Percentiles rank a stretch among this genome's conserved stretches.
Evolutionary conservation across 441 rosid genomes (phyloP).

Genomic region (Gossypium schwendimanii): DNA sequence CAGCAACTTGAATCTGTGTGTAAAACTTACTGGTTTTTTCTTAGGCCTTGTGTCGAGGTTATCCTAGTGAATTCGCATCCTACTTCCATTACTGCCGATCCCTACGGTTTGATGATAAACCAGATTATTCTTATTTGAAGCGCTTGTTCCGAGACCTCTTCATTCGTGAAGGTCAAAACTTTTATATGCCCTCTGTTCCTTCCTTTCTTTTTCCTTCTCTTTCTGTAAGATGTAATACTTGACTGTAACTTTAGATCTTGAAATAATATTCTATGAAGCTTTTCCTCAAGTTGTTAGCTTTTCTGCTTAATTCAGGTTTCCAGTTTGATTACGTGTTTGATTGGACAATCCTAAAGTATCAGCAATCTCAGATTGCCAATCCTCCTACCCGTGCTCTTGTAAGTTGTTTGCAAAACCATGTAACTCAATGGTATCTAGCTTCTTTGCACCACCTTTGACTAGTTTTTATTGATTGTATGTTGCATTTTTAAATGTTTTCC

Average conservation of each 20-base stretch:
- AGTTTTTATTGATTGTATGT: conserved; percentile 3
- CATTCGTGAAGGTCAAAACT: conserved; percentile 80
- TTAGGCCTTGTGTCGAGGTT: conserved; percentile 85
- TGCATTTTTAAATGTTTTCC: conserved; percentile 12
- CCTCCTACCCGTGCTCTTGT: conserved; percentile 63
- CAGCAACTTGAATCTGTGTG: neutral
- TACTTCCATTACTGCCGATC: conserved; percentile 96
- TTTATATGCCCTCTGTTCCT: neutral
- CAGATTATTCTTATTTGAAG: conserved; percentile 88
- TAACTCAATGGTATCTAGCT: neutral
- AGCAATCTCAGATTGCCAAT: conserved; percentile 77
- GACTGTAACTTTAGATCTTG: neutral
- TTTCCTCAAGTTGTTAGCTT: neutral
- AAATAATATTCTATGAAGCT: neutral
- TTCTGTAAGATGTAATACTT: neutral
- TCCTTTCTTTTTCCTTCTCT: neutral
- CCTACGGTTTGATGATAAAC: conserved; percentile 87
- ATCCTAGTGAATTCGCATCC: conserved; percentile 94
- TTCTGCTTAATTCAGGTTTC: conserved; percentile 50
- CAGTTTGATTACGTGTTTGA: conserved; percentile 96
- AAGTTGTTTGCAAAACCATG: conserved; percentile 20
- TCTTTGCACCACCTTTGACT: neutral
- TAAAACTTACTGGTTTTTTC: neutral
- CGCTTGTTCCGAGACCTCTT: conserved; percentile 91
- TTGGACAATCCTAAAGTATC: conserved; percentile 97